Conservation (phyloP, 1,284 basidiomycete species). For the Sanghuangporus weigelae region DNA sequence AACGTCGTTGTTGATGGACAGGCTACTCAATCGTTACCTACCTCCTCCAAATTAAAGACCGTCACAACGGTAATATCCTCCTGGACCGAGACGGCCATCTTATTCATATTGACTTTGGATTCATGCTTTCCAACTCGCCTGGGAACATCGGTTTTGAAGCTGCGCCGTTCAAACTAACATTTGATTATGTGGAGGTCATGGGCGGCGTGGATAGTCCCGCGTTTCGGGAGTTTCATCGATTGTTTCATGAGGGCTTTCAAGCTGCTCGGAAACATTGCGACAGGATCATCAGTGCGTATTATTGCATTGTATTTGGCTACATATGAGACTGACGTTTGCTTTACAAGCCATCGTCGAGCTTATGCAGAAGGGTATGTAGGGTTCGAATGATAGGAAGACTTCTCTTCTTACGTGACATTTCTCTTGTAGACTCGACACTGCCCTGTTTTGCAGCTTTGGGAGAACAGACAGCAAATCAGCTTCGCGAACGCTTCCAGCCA, state of each 20-base stretch:
- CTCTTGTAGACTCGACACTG: constrained; percentile 76
- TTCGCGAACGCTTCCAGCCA: constrained; percentile 93
- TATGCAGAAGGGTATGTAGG: constrained; percentile 82
- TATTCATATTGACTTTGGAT: constrained; percentile 97
- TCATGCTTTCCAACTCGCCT: constrained; percentile 96
- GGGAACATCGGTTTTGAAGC: constrained; percentile 99
- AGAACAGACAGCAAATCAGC: constrained; percentile 81
- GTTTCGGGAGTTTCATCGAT: constrained; percentile 79
- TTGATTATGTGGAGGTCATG: constrained; percentile 95
- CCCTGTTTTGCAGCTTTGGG: constrained; percentile 92
- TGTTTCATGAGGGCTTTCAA: constrained; percentile 93
- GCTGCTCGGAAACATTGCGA: constrained; percentile 95
- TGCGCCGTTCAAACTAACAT: constrained; percentile 94
- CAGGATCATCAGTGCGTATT: constrained; percentile 82
- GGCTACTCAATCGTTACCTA: constrained; percentile 95
- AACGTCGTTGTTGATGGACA: constrained; percentile 24
- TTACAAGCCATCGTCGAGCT: constrained; percentile 81
- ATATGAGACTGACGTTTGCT: not conserved
- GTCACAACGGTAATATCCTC: constrained; percentile 98
- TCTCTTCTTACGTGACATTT: not conserved
- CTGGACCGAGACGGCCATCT: constrained; percentile 93
- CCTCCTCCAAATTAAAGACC: constrained; percentile 96
- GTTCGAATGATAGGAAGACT: not conserved
- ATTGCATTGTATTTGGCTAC: constrained; percentile 10
- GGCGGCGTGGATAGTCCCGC: constrained; percentile 80